Base-by-base conservation (phyloP, 768 basidiomycete genomes). In the Cantharellus anzutake region DNA sequence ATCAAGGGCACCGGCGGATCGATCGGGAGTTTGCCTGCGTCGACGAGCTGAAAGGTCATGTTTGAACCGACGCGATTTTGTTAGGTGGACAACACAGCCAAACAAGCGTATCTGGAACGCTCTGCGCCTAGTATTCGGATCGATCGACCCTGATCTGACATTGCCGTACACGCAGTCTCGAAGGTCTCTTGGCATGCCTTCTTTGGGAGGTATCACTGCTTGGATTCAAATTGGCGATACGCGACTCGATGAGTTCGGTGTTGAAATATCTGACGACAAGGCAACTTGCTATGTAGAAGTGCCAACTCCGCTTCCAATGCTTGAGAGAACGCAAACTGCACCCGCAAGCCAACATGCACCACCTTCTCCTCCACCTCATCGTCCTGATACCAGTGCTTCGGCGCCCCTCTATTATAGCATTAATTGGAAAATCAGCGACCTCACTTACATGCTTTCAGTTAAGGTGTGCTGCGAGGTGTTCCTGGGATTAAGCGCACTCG, bases 1-100 rank as follows among this genome's bases (percentile, higher is more conserved):
- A 91, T 90, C 37, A 42, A 40, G 63, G 65, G 40, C 3, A 66
- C 59, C 2, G 68, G 65, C 37, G 60, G 63, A 3, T 51, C 56
- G 1, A 67, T 65, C 34, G 59, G 61, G 20, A 38, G 20, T 11
- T 59, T 11, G 11, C 29, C 44, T 48, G 29, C 11, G 44, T 48
- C 52, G 14, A 56, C 38, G 34, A 11, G 61, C 42, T 5, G 56
- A 57, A 39, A 55, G 52, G 52, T 14, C 7, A 37, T 55, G 11
- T 55, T 55, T 11, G 35, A 14, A 55, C 11, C 44, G 44, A 48
- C 11, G 44, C 44, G 11, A 11, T 29, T 48, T 11, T 29, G 44
- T 48, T 29, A 48, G 44, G 11, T 11, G 11, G 44, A 48, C 44
- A 48, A 48, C 44, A 48, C 44, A 48, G 29, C 11, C 11, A 29